Evolutionary conservation across 2,329 filamentous ascomycete species (phyloP), one percentile per base, ranked within the genome.

Genomic region (Fusarium nisikadoi): DNA sequence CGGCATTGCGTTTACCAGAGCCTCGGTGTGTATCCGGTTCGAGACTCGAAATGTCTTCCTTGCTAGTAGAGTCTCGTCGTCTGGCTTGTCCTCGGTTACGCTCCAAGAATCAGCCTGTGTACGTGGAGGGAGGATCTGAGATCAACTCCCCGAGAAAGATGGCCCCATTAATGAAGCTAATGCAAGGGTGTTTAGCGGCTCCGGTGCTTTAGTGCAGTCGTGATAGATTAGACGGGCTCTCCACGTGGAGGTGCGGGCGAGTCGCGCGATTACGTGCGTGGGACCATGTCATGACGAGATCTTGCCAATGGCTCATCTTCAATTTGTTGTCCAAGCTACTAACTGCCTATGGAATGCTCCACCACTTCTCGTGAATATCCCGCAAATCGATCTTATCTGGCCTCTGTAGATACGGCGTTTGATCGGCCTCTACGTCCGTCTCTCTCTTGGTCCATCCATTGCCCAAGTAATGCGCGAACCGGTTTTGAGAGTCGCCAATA

Each of bases 281-380:
- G 43, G 53, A 62, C 59, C 39, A 65, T 62, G 59, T 59, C 23
- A 55, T 71, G 61, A 49, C 67, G 55, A 71, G 42, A 29, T 38
- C 42, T 45, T 5, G n/a, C 25, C 20, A 43, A 55, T 38, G 33
- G 50, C 49, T 53, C 33, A 27, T 64, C 39, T 60, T 47, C 41
- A 25, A n/a, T 36, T 19, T 33, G 39, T 25, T 58, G 11, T 49
- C n/a, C 8, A 29, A 25, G 9, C 6, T 31, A 38, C 36, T 38
- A 35, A 29, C 8, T 25, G 0, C 6, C 54, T 66, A 83, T 23
- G 82, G 81, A 39, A 81, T 71, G 31, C 85, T 84, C 85, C 87
- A 93, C 92, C 92, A 94, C 23, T 85, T 85, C 83, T 94, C 92
- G 77, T 93, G 88, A 56, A 92, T 77, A 47, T 88, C 85, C 70